Evolutionary conservation across 441 rosid species (phyloP).

Genomic region (Adansonia gregorii): DNA sequence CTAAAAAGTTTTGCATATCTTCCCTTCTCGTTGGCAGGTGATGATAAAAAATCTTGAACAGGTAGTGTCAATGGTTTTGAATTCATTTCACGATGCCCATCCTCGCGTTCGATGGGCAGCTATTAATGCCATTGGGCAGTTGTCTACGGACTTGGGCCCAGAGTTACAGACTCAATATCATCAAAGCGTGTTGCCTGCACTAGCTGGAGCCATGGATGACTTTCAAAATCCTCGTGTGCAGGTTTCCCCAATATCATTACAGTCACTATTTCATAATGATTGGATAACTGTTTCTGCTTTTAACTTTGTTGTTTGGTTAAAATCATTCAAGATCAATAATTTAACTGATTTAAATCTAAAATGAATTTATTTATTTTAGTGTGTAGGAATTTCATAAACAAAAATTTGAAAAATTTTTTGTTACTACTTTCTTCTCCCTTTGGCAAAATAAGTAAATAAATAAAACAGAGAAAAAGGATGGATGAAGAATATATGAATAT

Average conservation of each 20-base stretch:
- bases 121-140: slow-evolving; percentile 55
- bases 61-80: slow-evolving; percentile 50
- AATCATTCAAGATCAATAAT: neutral
- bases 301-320: neutral
- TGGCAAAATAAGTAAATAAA: no score
- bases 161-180: slow-evolving; percentile 53
- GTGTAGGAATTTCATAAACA: neutral
- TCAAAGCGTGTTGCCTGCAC: slow-evolving; percentile 51
- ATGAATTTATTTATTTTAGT: slow-evolving; percentile 17
- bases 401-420: neutral
- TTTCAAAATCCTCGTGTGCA: slow-evolving; percentile 57
- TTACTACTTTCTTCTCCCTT: neutral
- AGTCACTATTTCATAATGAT: neutral
- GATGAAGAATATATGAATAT: neutral
- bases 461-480: neutral
- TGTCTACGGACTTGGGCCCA: slow-evolving; percentile 57
- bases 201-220: slow-evolving; percentile 59
- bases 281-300: neutral
- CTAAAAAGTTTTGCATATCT: slow-evolving; percentile 2
- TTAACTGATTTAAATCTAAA: slow-evolving; percentile 8
- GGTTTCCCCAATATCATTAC: slow-evolving; percentile 37
- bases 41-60: slow-evolving; percentile 49
- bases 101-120: slow-evolving; percentile 64
- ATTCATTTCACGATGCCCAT: slow-evolving; percentile 52
- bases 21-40: slow-evolving; percentile 33